phyloP scores from a whole-genome alignment of 305 asterid species.

The Nicotiana rustica region DNA sequence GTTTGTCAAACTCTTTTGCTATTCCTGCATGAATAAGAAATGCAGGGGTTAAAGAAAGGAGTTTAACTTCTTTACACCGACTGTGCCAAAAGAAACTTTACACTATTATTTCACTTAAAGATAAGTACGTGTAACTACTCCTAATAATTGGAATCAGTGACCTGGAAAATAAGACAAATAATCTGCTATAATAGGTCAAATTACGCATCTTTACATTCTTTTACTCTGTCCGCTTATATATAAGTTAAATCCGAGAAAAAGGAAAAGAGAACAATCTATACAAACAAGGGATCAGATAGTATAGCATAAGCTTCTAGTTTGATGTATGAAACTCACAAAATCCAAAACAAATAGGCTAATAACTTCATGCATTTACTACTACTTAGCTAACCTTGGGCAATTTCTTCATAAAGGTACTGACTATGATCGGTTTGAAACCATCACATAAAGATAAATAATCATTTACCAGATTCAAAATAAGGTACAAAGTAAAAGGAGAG shows the following conservation, averaged over 20 bases:
- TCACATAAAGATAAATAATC: neutral
- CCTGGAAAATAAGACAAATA: neutral
- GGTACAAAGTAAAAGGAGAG: constrained; percentile 29
- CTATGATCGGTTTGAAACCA: neutral
- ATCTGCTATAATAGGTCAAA: neutral
- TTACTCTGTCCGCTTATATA: too few relatives aligned
- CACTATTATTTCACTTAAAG: neutral
- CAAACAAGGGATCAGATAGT: neutral
- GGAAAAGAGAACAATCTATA: too few relatives aligned
- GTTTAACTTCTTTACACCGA: neutral
- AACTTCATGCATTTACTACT: neutral
- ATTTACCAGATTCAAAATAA: neutral
- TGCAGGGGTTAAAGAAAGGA: neutral
- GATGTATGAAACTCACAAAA: neutral
- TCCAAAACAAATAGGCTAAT: neutral
- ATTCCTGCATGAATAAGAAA: constrained; percentile 49
- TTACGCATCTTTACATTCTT: neutral
- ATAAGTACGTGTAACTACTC: neutral
- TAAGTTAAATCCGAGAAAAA: too few relatives aligned
- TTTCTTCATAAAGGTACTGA: neutral
- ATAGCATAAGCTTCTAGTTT: constrained; percentile 1
- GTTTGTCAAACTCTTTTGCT: constrained; percentile 80
- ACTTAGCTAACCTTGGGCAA: neutral
- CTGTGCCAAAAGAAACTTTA: neutral
- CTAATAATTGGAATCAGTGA: neutral